Evolutionary conservation across 495 filamentous ascomycete species (phyloP).

Genomic region (Penicillium canescens): DNA sequence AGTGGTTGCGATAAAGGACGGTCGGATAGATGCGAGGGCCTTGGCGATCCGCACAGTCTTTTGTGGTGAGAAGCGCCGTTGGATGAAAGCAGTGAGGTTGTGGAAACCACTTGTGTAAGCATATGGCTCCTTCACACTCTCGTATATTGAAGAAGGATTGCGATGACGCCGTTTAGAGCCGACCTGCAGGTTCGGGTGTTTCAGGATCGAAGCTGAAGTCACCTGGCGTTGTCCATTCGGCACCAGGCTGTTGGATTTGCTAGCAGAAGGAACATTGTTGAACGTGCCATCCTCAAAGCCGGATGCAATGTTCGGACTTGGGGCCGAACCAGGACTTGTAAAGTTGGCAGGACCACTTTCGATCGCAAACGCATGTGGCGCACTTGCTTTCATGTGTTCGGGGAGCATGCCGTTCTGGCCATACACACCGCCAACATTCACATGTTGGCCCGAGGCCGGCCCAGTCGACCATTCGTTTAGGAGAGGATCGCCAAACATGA

Average conservation of each 20-base stretch:
- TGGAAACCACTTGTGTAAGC: conserved; percentile 89
- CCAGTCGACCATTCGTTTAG: conserved; percentile 48
- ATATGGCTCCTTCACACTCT: conserved; percentile 85
- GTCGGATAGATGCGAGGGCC: conserved; percentile 83
- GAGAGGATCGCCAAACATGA: conserved; percentile 50
- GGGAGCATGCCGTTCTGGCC: conserved; percentile 41
- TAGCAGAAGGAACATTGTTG: conserved; percentile 15
- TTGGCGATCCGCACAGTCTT: conserved; percentile 79
- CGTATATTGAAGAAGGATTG: conserved; percentile 84
- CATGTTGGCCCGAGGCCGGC: conserved; percentile 39
- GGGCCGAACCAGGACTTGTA: conserved; percentile 57
- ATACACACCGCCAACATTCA: conserved; percentile 45
- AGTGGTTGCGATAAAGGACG: conserved; percentile 87
- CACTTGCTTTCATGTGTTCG: conserved; percentile 49
- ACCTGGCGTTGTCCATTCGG: conserved; percentile 41
- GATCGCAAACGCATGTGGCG: conserved; percentile 70
- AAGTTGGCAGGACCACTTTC: conserved; percentile 63
- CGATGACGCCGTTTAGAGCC: conserved; percentile 53
- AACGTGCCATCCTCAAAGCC: conserved; percentile 40
- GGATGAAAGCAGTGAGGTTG: conserved; percentile 77
- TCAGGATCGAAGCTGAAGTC: conserved; percentile 44
- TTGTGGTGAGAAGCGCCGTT: conserved; percentile 67
- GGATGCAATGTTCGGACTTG: conserved; percentile 48
- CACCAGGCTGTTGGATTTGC: conserved; percentile 36
- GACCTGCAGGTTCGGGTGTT: conserved; percentile 52